Percentiles rank a stretch among this genome's conserved stretches.
These are phyloP conservation scores for Puccinellia tenuiflora DNA, from an alignment of 176 grass and related monocot genomes.

Conservation along the genomic window DNA sequence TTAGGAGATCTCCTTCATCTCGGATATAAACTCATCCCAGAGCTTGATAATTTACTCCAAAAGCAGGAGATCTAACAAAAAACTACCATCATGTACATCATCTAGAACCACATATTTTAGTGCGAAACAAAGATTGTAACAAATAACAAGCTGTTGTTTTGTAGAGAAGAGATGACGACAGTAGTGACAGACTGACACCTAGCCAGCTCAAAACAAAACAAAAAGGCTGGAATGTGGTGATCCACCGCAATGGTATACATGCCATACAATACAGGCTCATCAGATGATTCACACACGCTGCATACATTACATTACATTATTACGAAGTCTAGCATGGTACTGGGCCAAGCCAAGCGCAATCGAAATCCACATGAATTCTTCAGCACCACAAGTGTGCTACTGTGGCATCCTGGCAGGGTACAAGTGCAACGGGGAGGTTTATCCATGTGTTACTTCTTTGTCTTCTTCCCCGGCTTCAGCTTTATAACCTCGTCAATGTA, in stretches of 20 bases:
- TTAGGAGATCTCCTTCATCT: not conserved
- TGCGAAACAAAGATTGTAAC: not conserved
- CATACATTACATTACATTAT: conserved; percentile 12
- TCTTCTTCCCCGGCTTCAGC: conserved; percentile 58
- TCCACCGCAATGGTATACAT: not conserved
- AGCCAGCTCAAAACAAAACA: not conserved
- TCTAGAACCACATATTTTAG: not conserved
- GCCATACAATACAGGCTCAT: not conserved
- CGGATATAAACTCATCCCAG: not conserved
- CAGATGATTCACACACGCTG: not conserved
- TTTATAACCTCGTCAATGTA: conserved; percentile 78
- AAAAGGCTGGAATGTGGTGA: not conserved
- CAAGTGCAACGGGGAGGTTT: not conserved
- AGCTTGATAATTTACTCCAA: not conserved
- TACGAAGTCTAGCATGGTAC: not conserved
- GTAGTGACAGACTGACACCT: not conserved
- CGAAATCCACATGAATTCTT: conserved; percentile 3
- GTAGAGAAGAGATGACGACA: not conserved
- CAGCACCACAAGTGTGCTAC: not conserved
- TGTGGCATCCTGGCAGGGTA: not conserved
- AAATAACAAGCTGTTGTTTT: not conserved
- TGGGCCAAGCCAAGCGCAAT: not conserved
- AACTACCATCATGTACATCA: not conserved
- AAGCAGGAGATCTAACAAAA: not conserved
- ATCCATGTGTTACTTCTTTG: conserved; percentile 36